Conservation (phyloP, 2,329 filamentous ascomycete genomes). For the Monosporascus sp. region DNA sequence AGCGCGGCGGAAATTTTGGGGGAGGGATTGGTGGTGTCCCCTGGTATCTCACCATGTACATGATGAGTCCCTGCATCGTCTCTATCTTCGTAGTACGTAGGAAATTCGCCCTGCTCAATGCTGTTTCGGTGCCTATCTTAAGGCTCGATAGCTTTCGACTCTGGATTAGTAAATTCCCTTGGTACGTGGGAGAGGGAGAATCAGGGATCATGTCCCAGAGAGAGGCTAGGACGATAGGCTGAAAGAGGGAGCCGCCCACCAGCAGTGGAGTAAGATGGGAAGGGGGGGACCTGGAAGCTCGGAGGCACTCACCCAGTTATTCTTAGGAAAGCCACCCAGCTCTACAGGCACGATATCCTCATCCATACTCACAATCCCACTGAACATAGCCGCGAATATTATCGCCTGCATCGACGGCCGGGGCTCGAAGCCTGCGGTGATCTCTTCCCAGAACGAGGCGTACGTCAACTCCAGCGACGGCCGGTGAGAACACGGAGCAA, state of each 20-base stretch:
- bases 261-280: background rate
- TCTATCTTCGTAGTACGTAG: constrained; percentile 65
- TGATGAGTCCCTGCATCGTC: constrained; percentile 69
- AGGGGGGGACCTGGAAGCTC: background rate
- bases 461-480: constrained; percentile 63
- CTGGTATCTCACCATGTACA: constrained; percentile 58
- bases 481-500: constrained; percentile 62
- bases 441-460: constrained; percentile 57
- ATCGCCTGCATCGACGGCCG: constrained; percentile 60
- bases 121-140: constrained; percentile 60
- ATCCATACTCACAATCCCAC: constrained; percentile 60
- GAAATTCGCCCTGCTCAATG: constrained; percentile 64
- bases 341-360: constrained; percentile 45
- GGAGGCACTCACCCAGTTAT: constrained; percentile 41
- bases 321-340: constrained; percentile 49
- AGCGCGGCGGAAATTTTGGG: constrained; percentile 8
- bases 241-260: too few species aligned
- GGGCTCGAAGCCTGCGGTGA: constrained; percentile 55
- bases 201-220: too few species aligned
- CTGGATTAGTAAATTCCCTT: background rate
- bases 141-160: constrained; percentile 39
- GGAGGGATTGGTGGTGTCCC: background rate
- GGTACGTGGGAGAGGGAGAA: too few species aligned
- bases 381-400: constrained; percentile 65
- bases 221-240: too few species aligned